These are phyloP conservation scores for Serendipita indica DNA, from an alignment of 768 basidiomycete species.

Conservation along the genomic window DNA sequence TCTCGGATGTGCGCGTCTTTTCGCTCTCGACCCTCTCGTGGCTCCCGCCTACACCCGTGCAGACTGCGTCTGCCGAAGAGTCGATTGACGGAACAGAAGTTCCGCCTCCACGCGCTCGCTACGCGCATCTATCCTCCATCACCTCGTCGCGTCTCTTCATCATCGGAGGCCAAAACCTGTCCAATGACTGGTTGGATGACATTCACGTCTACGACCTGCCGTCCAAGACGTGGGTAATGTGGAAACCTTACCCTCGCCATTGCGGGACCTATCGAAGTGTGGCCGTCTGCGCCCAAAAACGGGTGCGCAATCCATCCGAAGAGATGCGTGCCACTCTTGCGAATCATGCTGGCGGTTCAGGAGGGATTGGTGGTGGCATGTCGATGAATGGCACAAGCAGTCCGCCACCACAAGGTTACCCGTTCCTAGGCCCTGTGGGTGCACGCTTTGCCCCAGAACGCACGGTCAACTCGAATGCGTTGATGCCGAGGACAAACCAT, in stretches of 20 bases:
- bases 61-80: constrained; percentile 22
- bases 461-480: constrained; percentile 19
- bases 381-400: background rate
- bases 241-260: constrained; percentile 74
- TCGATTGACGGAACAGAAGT: constrained; percentile 19
- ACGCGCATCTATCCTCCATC: constrained; percentile 86
- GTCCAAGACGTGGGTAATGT: constrained; percentile 59
- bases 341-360: constrained; percentile 10
- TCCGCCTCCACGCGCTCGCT: constrained; percentile 68
- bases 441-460: constrained; percentile 41
- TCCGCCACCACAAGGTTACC: constrained; percentile 17
- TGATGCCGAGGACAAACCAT: constrained; percentile 35
- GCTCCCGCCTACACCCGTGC: constrained; percentile 32
- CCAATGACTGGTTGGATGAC: constrained; percentile 87
- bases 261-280: constrained; percentile 94
- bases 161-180: constrained; percentile 90
- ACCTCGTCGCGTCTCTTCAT: constrained; percentile 74
- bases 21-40: constrained; percentile 58
- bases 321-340: constrained; percentile 28
- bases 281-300: constrained; percentile 56
- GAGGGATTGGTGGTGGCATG: constrained; percentile 19
- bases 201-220: constrained; percentile 77
- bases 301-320: constrained; percentile 53
- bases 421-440: constrained; percentile 38
- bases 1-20: constrained; percentile 85